Conservation (phyloP, 176 grass and related monocot species). For the Juncus effusus region DNA sequence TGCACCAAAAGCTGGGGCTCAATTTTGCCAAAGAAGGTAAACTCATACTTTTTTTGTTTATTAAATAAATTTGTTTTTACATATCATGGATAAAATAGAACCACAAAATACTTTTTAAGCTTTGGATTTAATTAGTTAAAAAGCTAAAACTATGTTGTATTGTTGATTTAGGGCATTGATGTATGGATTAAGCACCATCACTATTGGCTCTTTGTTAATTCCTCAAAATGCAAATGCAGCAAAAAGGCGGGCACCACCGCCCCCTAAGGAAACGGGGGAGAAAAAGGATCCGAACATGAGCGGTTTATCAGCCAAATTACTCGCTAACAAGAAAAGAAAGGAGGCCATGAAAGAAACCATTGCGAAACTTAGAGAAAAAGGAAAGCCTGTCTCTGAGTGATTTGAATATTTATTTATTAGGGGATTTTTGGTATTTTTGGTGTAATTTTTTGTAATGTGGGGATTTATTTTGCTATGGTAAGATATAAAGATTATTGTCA, state of each 20-base stretch:
- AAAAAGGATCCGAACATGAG: constrained; percentile 66
- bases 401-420: not conserved
- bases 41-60: not conserved
- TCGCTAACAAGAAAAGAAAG: constrained; percentile 82
- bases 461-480: too few relatives aligned
- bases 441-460: too few relatives aligned
- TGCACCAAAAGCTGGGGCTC: too few relatives aligned
- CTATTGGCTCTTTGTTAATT: constrained; percentile 31
- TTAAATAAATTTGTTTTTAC: not conserved
- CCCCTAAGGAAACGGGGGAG: constrained; percentile 19
- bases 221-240: constrained; percentile 44
- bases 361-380: constrained; percentile 73
- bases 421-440: too few relatives aligned
- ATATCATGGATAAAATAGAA: too few relatives aligned
- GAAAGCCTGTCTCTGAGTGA: constrained; percentile 36
- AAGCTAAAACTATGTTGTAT: not conserved
- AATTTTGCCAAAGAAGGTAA: not conserved
- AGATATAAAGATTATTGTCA: too few relatives aligned
- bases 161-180: constrained; percentile 29
- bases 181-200: constrained; percentile 35
- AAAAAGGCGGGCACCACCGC: constrained; percentile 46
- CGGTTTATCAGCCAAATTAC: constrained; percentile 58
- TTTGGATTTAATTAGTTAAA: not conserved
- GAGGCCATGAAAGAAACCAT: constrained; percentile 82
- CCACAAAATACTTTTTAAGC: not conserved